Percentiles rank a stretch among this genome's conserved stretches.
Evolutionary conservation across 169 alveolate genomes (phyloP).

Genomic region (Babesia gibsoni): DNA sequence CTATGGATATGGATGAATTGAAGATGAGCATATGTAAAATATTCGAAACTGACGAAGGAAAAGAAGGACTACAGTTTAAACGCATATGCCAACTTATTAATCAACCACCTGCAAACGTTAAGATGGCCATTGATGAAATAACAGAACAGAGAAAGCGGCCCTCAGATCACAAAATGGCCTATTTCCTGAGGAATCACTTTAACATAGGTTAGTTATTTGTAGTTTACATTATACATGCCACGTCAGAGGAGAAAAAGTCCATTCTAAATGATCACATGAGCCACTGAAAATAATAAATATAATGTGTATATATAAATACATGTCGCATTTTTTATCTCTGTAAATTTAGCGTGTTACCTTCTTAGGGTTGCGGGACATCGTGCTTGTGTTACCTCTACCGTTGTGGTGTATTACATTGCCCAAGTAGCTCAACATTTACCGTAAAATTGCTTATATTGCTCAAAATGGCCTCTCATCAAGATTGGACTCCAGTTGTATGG

Average conservation of each 20-base stretch:
- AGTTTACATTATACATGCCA: neutral
- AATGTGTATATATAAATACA: too few relatives aligned
- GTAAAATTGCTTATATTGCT: too few relatives aligned
- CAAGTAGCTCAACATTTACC: too few relatives aligned
- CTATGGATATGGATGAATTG: conserved; percentile 57
- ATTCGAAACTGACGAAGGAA: conserved; percentile 62
- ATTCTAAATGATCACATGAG: conserved; percentile 2
- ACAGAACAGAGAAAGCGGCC: conserved; percentile 45
- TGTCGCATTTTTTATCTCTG: too few relatives aligned
- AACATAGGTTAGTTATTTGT: conserved; percentile 18
- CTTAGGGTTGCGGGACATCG: too few relatives aligned
- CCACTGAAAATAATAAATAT: neutral
- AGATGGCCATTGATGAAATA: conserved; percentile 59
- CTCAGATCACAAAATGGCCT: conserved; percentile 61
- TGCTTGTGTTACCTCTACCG: too few relatives aligned
- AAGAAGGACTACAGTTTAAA: conserved; percentile 61
- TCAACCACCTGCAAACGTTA: conserved; percentile 48
- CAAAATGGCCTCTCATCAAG: conserved; percentile 59
- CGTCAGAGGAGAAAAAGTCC: conserved; percentile 26
- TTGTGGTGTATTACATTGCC: too few relatives aligned
- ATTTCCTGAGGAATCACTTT: conserved; percentile 45
- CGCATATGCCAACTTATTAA: conserved; percentile 45
- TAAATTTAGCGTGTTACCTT: too few relatives aligned
- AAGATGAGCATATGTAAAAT: conserved; percentile 62
- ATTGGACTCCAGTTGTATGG: conserved; percentile 70